Evolutionary conservation across 768 basidiomycete species (phyloP), one percentile per base, ranked within the genome.

Genomic region (Hygrocybe coccinea): DNA sequence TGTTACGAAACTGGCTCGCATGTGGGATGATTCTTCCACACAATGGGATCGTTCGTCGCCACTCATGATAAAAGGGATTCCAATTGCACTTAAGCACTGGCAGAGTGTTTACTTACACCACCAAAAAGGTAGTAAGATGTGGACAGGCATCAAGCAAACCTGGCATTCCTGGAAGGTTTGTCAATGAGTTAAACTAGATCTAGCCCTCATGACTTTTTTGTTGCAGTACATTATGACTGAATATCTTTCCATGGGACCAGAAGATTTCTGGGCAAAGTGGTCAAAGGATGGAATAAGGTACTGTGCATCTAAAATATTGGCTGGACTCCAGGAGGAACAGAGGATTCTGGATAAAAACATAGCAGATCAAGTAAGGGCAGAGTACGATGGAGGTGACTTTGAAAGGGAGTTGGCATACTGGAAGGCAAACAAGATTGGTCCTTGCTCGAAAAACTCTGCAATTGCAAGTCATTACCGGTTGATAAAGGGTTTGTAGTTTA

Each of bases 101-200:
- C n/a, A n/a, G n/a, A n/a, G n/a, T n/a, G n/a, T n/a, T 17, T 46
- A 46, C 19, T n/a, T 10, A 9, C 10, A 21, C 19, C 44, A 11
- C 44, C 44, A 21, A 11, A 10, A n/a, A 10, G 44, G 44, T 46
- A 46, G 44, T 46, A 46, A 46, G 44, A 46, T 10, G 9, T 46
- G 44, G 44, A 46, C 44, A 8, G 19, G 19, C 15, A 46, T 46
- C 15, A 46, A 46, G 22, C 44, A 46, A 46, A 11, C 19, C 8
- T 46, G 44, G 44, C 44, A 46, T 17, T 46, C 44, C 44, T 46
- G 44, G 44, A 46, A 46, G 10, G 44, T 46, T 11, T 24, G 44
- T 46, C 19, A 9, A 10, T 24, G 9, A 9, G 8, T 9, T 10
- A 8, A 46, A 9, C 22, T 10, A n/a, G 10, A n/a, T n/a, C 19